Base-by-base conservation (phyloP, 106 monocot genomes). In the Amphibolis antarctica region DNA sequence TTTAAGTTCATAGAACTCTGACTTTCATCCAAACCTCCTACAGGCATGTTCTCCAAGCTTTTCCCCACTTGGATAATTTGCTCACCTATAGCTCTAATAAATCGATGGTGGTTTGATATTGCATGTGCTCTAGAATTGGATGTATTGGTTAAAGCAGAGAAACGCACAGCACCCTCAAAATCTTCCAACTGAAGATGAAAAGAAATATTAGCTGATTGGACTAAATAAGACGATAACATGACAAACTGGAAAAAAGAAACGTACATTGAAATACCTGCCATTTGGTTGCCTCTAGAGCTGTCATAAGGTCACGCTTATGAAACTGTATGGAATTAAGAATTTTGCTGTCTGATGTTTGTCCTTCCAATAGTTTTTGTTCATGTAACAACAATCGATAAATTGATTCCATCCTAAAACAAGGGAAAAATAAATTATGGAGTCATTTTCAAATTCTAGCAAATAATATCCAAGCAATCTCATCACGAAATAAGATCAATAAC, bases 221-320 rank as follows among this genome's bases (percentile, higher is more conserved):
- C 47, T 53, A 11, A 76, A 0, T 15, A 31, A 43, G 12, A 14
- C 0, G 46, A 7, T 62, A 28, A 72, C 24, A 9, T 28, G 19
- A 12, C 48, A 42, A 22, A 53, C 18, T 19, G 5, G 22, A 9
- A 3, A 49, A 49, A 49, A 49, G 48, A n/a, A 17, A 17, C 45
- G 26, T 19, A 20, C 29, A 14, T 9, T 14, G 1, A 18, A 11
- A 54, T 74, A 88, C 87, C 80, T 88, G 87, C 87, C 87, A 88
- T 80, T 71, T 80, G 13, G 83, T 80, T 52, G 87, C 83, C 69
- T 83, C 87, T 45, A 88, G 59, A 53, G 80, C 53, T 59, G 87
- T 88, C 23, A 63, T 56, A 55, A 88, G 73, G 62, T 88, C 83
- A 70, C 87, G 80, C 67, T 45, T 69, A 62, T 79, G 86, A 70